These are phyloP conservation scores for Exophiala viscosa DNA, from an alignment of 2,329 filamentous ascomycete species.

Conservation along the genomic window DNA sequence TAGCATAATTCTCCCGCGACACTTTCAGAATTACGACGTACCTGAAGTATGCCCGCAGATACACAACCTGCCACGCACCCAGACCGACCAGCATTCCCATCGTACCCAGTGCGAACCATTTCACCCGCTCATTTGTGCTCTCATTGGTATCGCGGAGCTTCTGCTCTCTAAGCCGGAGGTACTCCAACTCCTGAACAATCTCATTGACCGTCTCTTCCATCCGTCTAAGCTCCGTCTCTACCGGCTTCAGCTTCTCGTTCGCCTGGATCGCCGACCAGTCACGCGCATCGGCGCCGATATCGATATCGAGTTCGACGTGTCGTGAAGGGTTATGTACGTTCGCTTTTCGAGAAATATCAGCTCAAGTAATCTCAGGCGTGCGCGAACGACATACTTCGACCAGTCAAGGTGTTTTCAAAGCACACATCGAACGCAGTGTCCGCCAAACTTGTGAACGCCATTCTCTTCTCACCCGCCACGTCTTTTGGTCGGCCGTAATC, in stretches of 20 bases:
- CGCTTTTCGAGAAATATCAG: slow-evolving; percentile 17
- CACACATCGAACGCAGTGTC: slow-evolving; percentile 95
- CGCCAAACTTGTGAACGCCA: slow-evolving; percentile 87
- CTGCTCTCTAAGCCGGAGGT: slow-evolving; percentile 83
- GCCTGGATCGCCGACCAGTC: slow-evolving; percentile 97
- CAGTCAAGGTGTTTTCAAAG: slow-evolving; percentile 78
- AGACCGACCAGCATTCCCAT: slow-evolving; percentile 86
- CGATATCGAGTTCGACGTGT: slow-evolving; percentile 85
- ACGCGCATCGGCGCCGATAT: slow-evolving; percentile 94
- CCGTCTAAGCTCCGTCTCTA: slow-evolving; percentile 88
- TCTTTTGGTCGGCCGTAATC: slow-evolving; percentile 92
- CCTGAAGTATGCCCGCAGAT: slow-evolving; percentile 95
- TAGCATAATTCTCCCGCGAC: slow-evolving; percentile 9
- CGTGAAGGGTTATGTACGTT: slow-evolving; percentile 53
- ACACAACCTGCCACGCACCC: slow-evolving; percentile 96
- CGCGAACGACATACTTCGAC: slow-evolving; percentile 54
- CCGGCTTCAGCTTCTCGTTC: slow-evolving; percentile 93
- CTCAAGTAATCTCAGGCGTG: background rate
- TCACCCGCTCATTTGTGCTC: slow-evolving; percentile 97
- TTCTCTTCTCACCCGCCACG: slow-evolving; percentile 84
- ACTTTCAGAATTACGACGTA: slow-evolving; percentile 38
- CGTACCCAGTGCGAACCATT: slow-evolving; percentile 95
- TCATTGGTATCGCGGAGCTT: slow-evolving; percentile 97
- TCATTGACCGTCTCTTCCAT: slow-evolving; percentile 88
- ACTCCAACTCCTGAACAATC: slow-evolving; percentile 93